phyloP scores from a whole-genome alignment of 176 grass and related monocot genomes.

The Chloris gayana region DNA sequence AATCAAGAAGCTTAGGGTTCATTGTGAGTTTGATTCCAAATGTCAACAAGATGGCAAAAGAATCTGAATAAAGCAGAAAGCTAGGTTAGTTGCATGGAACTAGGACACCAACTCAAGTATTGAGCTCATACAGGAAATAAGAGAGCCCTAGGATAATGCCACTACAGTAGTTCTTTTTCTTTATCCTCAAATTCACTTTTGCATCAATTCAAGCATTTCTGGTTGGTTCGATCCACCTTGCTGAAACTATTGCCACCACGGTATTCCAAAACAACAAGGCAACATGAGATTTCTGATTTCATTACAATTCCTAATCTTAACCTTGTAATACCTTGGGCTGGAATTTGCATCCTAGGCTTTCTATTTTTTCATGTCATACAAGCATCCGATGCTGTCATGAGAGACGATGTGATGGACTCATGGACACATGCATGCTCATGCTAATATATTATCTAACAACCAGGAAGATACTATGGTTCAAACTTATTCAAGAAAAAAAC shows the following conservation, averaged over 20 bases:
- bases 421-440: not conserved
- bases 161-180: not conserved
- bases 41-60: slow-evolving; percentile 5
- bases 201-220: not conserved
- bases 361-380: not conserved
- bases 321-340: not conserved
- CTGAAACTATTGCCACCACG: not conserved
- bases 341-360: not conserved
- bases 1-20: not conserved
- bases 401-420: not conserved
- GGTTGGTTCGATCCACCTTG: not conserved
- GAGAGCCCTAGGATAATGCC: not conserved
- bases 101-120: not conserved
- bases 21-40: slow-evolving; percentile 1
- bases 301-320: not conserved
- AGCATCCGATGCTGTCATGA: not conserved
- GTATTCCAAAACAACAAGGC: not conserved
- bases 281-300: not conserved
- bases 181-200: not conserved
- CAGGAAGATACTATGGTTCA: not conserved
- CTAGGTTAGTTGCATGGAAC: not conserved
- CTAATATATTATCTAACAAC: not conserved
- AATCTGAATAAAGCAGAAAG: slow-evolving; percentile 18
- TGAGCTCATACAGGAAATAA: not conserved
- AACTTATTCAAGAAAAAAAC: not conserved